Base-by-base conservation (phyloP, 805 yeast genomes). In the Starmera amethionina region DNA sequence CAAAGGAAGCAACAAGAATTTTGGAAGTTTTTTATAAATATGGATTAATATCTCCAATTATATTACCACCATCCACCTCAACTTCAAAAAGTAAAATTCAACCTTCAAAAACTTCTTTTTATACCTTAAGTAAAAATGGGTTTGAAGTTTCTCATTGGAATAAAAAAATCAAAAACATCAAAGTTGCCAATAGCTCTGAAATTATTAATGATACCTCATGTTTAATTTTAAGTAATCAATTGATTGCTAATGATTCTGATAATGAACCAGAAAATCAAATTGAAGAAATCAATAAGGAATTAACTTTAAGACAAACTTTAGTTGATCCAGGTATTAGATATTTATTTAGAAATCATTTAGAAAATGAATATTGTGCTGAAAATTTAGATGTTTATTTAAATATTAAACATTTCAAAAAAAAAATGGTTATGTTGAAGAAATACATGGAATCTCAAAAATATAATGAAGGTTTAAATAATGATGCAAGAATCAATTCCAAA, bases 251-350 rank as follows among this genome's bases (percentile, higher is more conserved):
- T 10, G 36, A 37, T 15, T 13, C 40, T 2, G 9, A 33, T 0
- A 38, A 41, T 12, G 47, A 43, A 11, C 45, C 48, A 13, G 46
- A 48, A 12, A 54, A 51, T 37, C 45, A 46, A 19, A 34, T 34
- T 25, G n/a, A 40, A 6, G 46, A 44, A 8, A 32, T 36, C 7
- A 18, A 29, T 2, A 35, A 32, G 9, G 35, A 38, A 31, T 38
- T 47, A 12, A 46, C 50, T 14, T 46, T 64, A 31, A 59, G 64
- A 29, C 67, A 68, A 8, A 65, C 81, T 4, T 53, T 87, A 9
- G 59, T 61, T 9, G 95, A 87, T 55, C 94, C 95, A 0, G 96
- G 93, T 0, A 62, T 80, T 64, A 67, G 82, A 40, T 76, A 74
- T 40, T 58, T 85, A 9, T 84, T 87, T 58, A 68, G 77, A 45